A percentile compares a stretch with the other conserved stretches of the same genome.
These are phyloP conservation scores for Begonia loranthoides DNA, from an alignment of 306 rosid genomes.

Conservation along the genomic window DNA sequence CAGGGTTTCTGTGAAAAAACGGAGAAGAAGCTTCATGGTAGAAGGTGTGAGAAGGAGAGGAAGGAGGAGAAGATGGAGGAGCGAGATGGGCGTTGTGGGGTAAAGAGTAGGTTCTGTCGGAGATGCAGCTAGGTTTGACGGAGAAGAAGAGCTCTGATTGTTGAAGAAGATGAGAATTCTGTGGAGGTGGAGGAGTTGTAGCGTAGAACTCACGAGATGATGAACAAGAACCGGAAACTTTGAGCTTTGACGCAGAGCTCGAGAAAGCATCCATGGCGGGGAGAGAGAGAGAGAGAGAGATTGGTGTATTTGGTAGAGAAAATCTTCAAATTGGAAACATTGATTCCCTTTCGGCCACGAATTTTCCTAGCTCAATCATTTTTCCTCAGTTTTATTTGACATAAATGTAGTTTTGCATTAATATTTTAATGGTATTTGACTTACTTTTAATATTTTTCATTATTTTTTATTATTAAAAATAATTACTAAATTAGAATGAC, in stretches of 20 bases:
- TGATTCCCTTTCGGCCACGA: too few relatives aligned
- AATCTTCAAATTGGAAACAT: too few relatives aligned
- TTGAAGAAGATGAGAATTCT: conserved; percentile 8
- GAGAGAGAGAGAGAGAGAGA: neutral
- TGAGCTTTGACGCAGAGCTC: conserved; percentile 46
- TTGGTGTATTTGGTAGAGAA: too few relatives aligned
- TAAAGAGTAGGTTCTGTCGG: conserved; percentile 21
- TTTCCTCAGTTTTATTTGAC: too few relatives aligned
- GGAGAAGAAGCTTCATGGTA: conserved; percentile 13
- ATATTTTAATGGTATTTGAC: too few relatives aligned
- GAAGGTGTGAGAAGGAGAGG: conserved; percentile 4
- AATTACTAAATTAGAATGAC: too few relatives aligned
- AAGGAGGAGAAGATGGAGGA: conserved; percentile 17
- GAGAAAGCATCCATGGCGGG: conserved; percentile 62
- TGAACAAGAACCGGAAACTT: conserved; percentile 11
- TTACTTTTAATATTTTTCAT: too few relatives aligned
- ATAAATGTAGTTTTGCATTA: too few relatives aligned
- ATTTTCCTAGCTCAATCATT: too few relatives aligned
- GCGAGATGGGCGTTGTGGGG: conserved; percentile 15
- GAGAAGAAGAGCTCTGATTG: conserved; percentile 22
- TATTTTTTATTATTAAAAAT: too few relatives aligned
- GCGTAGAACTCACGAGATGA: conserved; percentile 32
- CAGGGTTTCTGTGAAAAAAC: conserved; percentile 24
- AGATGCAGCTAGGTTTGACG: conserved; percentile 14
- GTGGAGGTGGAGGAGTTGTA: conserved; percentile 18